Percentiles rank a stretch among this genome's conserved stretches.
Evolutionary conservation across 306 rosid species (phyloP).

Genomic region (Citrullus amarus): DNA sequence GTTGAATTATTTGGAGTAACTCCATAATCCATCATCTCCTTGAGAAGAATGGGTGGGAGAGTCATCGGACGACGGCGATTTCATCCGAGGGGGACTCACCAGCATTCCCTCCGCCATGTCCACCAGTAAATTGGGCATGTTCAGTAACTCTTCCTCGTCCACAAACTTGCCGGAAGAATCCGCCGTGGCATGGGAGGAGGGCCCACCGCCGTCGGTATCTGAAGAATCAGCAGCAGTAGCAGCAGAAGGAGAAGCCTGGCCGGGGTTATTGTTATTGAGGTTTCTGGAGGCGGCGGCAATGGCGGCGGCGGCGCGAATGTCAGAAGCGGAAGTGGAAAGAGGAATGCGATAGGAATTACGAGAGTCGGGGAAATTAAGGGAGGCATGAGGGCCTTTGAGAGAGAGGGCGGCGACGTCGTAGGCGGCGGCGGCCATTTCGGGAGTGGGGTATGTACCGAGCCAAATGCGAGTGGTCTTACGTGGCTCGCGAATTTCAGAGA

Average conservation of each 20-base stretch:
- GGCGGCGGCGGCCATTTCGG: constrained; percentile 95
- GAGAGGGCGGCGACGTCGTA: constrained; percentile 90
- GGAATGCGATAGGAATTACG: constrained; percentile 45
- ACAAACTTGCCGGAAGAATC: constrained; percentile 15
- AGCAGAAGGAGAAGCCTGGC: background rate
- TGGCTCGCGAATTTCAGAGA: constrained; percentile 90
- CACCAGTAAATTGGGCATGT: constrained; percentile 40
- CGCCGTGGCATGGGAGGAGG: background rate
- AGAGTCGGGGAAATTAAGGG: constrained; percentile 58
- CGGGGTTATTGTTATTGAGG: background rate
- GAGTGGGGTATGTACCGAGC: constrained; percentile 72
- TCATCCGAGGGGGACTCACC: constrained; percentile 34
- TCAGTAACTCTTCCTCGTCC: constrained; percentile 31
- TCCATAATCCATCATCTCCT: constrained; percentile 31
- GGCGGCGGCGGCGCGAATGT: constrained; percentile 70
- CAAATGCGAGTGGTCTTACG: constrained; percentile 79
- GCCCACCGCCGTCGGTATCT: background rate
- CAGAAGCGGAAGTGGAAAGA: constrained; percentile 46
- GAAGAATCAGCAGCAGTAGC: background rate
- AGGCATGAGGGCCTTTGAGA: constrained; percentile 54
- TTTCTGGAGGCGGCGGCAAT: constrained; percentile 40
- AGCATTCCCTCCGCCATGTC: constrained; percentile 53
- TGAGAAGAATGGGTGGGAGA: constrained; percentile 23
- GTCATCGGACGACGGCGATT: constrained; percentile 20
- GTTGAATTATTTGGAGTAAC: constrained; percentile 1